A percentile compares a stretch with the other conserved stretches of the same genome.
Evolutionary conservation across 352 stramenopile species (phyloP).

Genomic region (Phytophthora ohioensis): DNA sequence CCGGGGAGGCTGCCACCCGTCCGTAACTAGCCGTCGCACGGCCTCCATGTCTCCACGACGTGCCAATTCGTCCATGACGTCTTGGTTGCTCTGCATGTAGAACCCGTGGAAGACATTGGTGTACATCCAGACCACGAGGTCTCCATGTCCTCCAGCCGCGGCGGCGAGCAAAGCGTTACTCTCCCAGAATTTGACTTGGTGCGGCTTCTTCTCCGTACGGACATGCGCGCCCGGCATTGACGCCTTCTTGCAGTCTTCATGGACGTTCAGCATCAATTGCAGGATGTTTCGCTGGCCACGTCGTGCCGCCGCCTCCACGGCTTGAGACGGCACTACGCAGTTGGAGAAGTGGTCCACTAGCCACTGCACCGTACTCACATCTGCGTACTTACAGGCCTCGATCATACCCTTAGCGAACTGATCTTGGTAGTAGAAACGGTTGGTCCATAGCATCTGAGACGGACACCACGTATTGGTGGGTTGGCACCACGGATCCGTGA

Average conservation of each 20-base stretch:
- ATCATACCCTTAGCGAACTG: conserved; percentile 31
- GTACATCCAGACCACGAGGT: conserved; percentile 37
- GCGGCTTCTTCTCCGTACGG: conserved; percentile 15
- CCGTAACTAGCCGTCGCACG: conserved; percentile 14
- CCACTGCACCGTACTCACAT: conserved; percentile 28
- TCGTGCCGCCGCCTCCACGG: conserved; percentile 27
- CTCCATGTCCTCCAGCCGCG: conserved; percentile 28
- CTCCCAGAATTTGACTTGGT: conserved; percentile 43
- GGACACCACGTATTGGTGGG: conserved; percentile 27
- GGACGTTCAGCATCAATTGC: conserved; percentile 24
- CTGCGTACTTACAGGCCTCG: conserved; percentile 26
- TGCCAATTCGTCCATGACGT: conserved; percentile 34
- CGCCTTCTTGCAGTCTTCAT: conserved; percentile 24
- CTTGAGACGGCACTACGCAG: conserved; percentile 27
- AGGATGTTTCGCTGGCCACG: conserved; percentile 25
- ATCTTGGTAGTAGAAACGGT: conserved; percentile 37
- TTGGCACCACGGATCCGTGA: conserved; percentile 20
- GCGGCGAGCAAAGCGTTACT: conserved; percentile 35
- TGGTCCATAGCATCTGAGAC: conserved; percentile 35
- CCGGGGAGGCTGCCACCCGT: conserved; percentile 25
- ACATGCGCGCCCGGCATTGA: conserved; percentile 16
- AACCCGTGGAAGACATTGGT: conserved; percentile 31
- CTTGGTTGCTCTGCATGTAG: conserved; percentile 35
- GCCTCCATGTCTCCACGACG: conserved; percentile 23
- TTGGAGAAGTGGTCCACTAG: conserved; percentile 25